phyloP scores from a whole-genome alignment of 352 stramenopile genomes.

The Peronosclerospora sorghi region DNA sequence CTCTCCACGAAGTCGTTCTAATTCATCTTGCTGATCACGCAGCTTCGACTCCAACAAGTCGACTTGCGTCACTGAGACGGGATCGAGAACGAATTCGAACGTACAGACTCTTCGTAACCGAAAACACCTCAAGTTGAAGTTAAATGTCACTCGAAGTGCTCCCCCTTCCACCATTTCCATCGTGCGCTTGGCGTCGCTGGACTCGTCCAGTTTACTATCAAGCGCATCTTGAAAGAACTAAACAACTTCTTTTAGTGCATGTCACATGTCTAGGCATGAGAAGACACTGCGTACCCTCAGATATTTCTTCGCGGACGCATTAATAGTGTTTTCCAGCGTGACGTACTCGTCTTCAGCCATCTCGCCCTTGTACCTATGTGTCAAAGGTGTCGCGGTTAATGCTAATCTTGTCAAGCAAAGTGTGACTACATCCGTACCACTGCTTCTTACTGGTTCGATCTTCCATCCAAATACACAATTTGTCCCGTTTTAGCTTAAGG shows the following conservation, averaged over 20 bases:
- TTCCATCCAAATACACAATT: constrained; percentile 16
- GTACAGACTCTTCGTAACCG: background rate
- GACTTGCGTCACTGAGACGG: constrained; percentile 8
- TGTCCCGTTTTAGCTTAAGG: constrained; percentile 4
- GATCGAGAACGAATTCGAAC: constrained; percentile 11
- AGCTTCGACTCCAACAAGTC: constrained; percentile 9
- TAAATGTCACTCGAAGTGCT: constrained; percentile 1
- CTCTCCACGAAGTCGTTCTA: background rate
- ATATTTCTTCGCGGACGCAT: constrained; percentile 2
- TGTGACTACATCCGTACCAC: constrained; percentile 1
- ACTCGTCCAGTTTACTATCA: background rate
- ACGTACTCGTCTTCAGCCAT: constrained; percentile 7
- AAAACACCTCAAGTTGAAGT: constrained; percentile 2
- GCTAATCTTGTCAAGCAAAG: background rate
- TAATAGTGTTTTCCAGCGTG: constrained; percentile 6
- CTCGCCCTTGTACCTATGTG: constrained; percentile 8
- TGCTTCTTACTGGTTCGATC: constrained; percentile 9
- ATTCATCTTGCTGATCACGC: constrained; percentile 4
- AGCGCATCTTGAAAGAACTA: constrained; percentile 15
- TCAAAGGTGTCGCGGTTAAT: background rate
- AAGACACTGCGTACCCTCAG: constrained; percentile 4
- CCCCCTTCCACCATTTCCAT: background rate
- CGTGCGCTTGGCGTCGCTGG: constrained; percentile 1
- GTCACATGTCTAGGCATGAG: background rate
- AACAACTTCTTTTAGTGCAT: background rate